Base-by-base conservation (phyloP, 768 basidiomycete species). In the Macrolepiota albuminosa region DNA sequence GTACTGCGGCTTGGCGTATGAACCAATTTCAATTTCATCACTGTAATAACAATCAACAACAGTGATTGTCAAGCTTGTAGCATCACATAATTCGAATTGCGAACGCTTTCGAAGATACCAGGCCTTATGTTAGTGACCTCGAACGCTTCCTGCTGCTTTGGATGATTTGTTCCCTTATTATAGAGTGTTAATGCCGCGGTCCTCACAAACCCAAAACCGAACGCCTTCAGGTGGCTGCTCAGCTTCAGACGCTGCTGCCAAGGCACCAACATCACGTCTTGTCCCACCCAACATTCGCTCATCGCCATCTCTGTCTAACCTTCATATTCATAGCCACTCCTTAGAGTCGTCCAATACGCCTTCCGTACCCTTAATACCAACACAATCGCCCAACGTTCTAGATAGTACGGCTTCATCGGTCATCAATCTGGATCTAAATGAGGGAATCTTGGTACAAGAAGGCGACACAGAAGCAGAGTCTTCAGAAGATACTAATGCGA, bases 381-480 rank as follows among this genome's bases (percentile, higher is more conserved):
- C 59, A 37, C 69, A 70, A 43, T 65, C 69, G 9, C 64, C 61
- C 14, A 76, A 71, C 58, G 68, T 69, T 47, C 72, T 84, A 47
- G 81, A 85, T 66, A 88, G 86, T 69, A 85, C 87, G 24, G 82
- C 88, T 39, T 90, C 88, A 49, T 91, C 90, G 40, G 78, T 88
- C 21, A 75, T 84, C 65, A 84, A 87, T 67, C 68, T 89, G 72
- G 86, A 88, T 63, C 72, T 84, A 59, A 78, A 76, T 55, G 88
- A 89, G 63, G 85, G 87, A 9, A 86, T 91, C 56, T 74, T 91
- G 45, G 77, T 91, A 48, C 84, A 85, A 65, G 89, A 91, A 68
- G 80, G 80, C 45, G 88, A 90, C 45, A 78, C 78, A 33, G 87
- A 89, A 58, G 74, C 78, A 13, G 75, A 76, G 14, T 80, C 81